Evolutionary conservation across 2,329 filamentous ascomycete species (phyloP).

Genomic region (Sclerotinia sclerotiorum): DNA sequence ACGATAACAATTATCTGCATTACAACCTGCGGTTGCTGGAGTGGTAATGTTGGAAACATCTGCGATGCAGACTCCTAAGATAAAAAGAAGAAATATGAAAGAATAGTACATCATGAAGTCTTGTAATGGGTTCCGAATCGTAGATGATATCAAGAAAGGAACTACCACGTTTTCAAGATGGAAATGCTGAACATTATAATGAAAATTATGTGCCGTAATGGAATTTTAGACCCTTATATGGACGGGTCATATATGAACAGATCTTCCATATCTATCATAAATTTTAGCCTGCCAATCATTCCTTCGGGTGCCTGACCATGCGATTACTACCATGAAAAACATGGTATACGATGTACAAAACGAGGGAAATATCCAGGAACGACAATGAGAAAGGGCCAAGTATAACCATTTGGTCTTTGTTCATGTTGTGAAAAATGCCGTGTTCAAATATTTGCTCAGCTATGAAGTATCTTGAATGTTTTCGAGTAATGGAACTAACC

Average conservation of each 20-base stretch:
- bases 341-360: conserved; percentile 18
- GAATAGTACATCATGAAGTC: background rate
- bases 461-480: background rate
- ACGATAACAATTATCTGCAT: conserved; percentile 23
- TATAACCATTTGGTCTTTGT: background rate
- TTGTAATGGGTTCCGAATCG: background rate
- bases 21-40: background rate
- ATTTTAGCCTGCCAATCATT: conserved; percentile 8
- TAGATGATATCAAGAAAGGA: background rate
- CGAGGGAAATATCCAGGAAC: conserved; percentile 11
- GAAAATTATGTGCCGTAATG: background rate
- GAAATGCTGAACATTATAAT: background rate
- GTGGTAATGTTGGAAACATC: background rate
- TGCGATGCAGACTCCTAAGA: conserved; percentile 1
- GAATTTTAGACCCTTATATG: background rate
- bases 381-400: conserved; percentile 11
- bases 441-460: conserved; percentile 19
- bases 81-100: background rate
- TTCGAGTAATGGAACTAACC: background rate
- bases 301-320: conserved; percentile 14
- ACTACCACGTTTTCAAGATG: background rate
- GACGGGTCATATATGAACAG: background rate
- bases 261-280: conserved; percentile 8
- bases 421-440: conserved; percentile 22
- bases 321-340: conserved; percentile 17